A percentile compares a stretch with the other conserved stretches of the same genome.
Conservation (phyloP, 1,284 basidiomycete species). For the Ceratobasidium theobromae region DNA sequence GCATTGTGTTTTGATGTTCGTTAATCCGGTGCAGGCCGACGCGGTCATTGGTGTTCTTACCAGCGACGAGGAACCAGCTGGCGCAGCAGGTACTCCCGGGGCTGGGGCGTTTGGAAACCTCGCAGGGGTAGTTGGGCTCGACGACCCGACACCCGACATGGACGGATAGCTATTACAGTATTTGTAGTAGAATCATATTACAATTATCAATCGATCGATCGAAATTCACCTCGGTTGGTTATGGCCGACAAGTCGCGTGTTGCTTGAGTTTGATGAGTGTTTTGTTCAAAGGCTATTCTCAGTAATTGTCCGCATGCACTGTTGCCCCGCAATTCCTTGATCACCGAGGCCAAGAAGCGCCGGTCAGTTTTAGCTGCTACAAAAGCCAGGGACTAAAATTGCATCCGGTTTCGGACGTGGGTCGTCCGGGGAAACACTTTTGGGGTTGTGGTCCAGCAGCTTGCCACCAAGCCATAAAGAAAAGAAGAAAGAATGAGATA, state of each 20-base stretch:
- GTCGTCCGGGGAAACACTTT: too few species aligned
- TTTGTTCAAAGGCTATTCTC: too few species aligned
- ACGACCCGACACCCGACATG: conserved; percentile 17
- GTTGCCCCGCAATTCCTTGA: too few species aligned
- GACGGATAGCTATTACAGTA: neutral
- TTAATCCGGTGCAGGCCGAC: neutral
- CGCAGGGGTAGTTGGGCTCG: conserved; percentile 9
- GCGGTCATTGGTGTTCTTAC: conserved; percentile 14
- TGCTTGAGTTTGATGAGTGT: too few species aligned
- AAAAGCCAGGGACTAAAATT: too few species aligned
- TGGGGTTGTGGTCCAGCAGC: too few species aligned
- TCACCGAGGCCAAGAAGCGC: too few species aligned
- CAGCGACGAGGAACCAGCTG: neutral
- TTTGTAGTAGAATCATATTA: neutral
- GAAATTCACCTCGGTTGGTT: neutral
- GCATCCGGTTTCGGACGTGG: too few species aligned
- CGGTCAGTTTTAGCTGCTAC: too few species aligned
- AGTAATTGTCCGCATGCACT: too few species aligned
- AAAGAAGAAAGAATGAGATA: too few species aligned
- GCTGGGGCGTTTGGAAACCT: conserved; percentile 1
- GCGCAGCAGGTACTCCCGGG: neutral
- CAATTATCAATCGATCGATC: neutral
- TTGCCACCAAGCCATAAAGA: too few species aligned
- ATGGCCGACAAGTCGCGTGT: neutral
- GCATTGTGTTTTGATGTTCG: neutral